phyloP scores from a whole-genome alignment of 371 early-diverging fungal genomes.

The Rhizopus microsporus region DNA sequence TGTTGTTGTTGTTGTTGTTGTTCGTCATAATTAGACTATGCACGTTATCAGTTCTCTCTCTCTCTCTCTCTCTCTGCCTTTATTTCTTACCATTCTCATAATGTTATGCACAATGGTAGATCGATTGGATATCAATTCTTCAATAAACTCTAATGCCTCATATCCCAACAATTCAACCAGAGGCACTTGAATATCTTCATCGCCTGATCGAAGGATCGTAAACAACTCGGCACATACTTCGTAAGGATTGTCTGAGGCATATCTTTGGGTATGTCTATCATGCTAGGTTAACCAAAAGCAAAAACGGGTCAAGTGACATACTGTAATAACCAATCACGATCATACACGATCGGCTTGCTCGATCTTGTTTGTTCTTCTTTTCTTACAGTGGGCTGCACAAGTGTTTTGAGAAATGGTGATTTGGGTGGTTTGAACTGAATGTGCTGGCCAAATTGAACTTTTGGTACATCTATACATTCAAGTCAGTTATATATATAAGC shows the following conservation, averaged over 20 bases:
- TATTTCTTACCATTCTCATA: conserved; percentile 39
- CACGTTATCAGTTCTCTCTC: neutral
- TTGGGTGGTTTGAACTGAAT: neutral
- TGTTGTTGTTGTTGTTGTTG: conserved; percentile 12
- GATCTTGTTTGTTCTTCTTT: neutral
- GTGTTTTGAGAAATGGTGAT: neutral
- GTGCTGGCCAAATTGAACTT: neutral
- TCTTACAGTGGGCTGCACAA: neutral
- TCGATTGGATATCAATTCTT: conserved; percentile 52
- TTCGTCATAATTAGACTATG: conserved; percentile 30
- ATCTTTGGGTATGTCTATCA: conserved; percentile 37
- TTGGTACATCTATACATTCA: neutral
- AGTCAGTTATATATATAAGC: neutral
- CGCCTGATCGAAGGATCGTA: conserved; percentile 54
- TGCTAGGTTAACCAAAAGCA: neutral
- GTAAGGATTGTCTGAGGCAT: conserved; percentile 22
- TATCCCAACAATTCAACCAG: conserved; percentile 80
- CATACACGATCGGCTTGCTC: conserved; percentile 26
- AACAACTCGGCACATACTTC: conserved; percentile 58
- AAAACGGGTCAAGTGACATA: conserved; percentile 14
- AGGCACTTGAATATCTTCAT: conserved; percentile 61
- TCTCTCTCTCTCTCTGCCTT: neutral
- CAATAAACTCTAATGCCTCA: conserved; percentile 71
- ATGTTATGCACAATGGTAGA: conserved; percentile 53
- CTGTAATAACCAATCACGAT: conserved; percentile 53